Evolutionary conservation across 1,284 basidiomycete genomes (phyloP), one percentile per base, ranked within the genome.

Genomic region (Ganoderma multipileum): DNA sequence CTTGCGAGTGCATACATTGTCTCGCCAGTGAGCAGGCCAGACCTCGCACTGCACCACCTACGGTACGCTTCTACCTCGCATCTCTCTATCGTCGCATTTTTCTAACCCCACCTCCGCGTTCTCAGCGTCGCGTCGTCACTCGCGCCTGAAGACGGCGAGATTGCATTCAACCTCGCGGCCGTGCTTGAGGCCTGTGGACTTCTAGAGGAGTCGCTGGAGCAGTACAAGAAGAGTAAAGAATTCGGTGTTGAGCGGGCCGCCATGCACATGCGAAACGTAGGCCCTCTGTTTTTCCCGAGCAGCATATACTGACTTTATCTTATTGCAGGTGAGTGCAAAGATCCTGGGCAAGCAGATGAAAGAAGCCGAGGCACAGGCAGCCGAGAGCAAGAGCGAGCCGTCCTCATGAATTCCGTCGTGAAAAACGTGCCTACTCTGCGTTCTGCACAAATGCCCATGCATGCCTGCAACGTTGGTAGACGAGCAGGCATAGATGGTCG

Each of bases 1-100:
- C 84, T 98, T 52, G 96, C 96, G 54, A 96, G 94, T 75, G 96
- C 96, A 71, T 98, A 98, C 82, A 94, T 98, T 76, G 90, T 97
- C 77, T 94, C 93, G 63, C 87, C 89, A 78, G 90, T 94, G 63
- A 88, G 94, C 67, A 87, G 95, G 76, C 94, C 96, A 65, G 95
- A 97, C 82, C 87, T 97, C 71, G 96, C 96, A 41, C 85, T 97
- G 73, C 91, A 94, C 79, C 95, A 97, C 82, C 85, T 97, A 71
- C 89, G 91, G 92, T 93, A 83, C 74, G 87, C 84, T 69, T 66
- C 66, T 64, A 42, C 39, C 57, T 68, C 65, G 4, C 30, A 62
- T 75, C 70, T 74, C 73, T 75, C 73, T 72, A 72, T 9, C 14
- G 20, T 28, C 44, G 5, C 61, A 23, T 36, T 7, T 36, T 1